Conservation (phyloP, 2,329 filamentous ascomycete species). For the Talaromyces sp. region DNA sequence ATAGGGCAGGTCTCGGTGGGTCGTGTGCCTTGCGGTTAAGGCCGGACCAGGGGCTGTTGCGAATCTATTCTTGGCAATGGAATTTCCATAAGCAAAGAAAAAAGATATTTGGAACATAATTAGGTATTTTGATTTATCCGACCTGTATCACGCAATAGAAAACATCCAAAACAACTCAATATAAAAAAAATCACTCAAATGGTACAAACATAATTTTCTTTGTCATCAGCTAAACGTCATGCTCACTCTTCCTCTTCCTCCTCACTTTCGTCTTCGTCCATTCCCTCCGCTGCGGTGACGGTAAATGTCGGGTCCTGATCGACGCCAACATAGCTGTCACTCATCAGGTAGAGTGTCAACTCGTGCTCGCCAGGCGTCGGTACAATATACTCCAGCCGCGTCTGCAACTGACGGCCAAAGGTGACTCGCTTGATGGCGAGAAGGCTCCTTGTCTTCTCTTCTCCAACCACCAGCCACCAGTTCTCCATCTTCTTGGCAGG, state of each 20-base stretch:
- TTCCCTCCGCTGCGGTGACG: slow-evolving; percentile 80
- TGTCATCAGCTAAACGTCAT: slow-evolving; percentile 6
- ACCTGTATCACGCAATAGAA: not conserved
- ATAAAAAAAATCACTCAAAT: not conserved
- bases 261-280: slow-evolving; percentile 89
- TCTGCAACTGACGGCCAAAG: slow-evolving; percentile 70
- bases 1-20: not conserved
- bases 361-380: slow-evolving; percentile 81
- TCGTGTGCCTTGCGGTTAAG: not conserved
- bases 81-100: no score
- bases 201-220: not conserved
- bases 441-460: slow-evolving; percentile 81
- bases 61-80: not conserved
- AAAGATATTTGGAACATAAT: slow-evolving; percentile 10
- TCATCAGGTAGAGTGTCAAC: slow-evolving; percentile 90
- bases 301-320: slow-evolving; percentile 92
- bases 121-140: not conserved
- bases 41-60: not conserved
- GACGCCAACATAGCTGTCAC: slow-evolving; percentile 93
- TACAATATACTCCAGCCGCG: slow-evolving; percentile 82
- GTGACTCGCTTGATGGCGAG: slow-evolving; percentile 94
- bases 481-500: slow-evolving; percentile 90
- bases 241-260: slow-evolving; percentile 59
- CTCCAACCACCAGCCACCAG: slow-evolving; percentile 96
- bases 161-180: not conserved